Conservation (phyloP, 2,329 filamentous ascomycete genomes). For the Pseudopithomyces maydicus region DNA sequence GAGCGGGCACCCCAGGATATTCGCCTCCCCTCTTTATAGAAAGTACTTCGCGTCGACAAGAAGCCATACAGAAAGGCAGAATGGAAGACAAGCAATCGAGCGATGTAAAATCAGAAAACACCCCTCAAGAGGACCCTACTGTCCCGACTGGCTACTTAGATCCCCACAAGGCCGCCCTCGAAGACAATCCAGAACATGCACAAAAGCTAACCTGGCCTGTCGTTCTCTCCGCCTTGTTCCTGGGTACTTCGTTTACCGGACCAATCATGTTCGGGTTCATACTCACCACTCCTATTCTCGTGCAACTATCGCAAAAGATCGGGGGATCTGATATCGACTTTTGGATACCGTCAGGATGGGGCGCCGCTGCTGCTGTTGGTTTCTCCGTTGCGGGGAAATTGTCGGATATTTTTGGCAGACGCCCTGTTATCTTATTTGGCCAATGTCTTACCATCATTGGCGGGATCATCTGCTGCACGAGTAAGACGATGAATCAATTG, state of each 20-base stretch:
- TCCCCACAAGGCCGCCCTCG: conserved; percentile 19
- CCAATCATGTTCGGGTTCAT: conserved; percentile 28
- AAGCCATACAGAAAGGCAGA: conserved; percentile 1
- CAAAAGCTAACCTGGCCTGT: conserved; percentile 19
- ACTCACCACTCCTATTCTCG: conserved; percentile 22
- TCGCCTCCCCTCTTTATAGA: too few relatives aligned
- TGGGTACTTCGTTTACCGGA: conserved; percentile 26
- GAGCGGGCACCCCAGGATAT: too few relatives aligned
- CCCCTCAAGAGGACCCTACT: conserved; percentile 1
- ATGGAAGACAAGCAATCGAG: neutral
- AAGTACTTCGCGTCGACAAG: too few relatives aligned
- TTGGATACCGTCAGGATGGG: conserved; percentile 35
- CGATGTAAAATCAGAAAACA: neutral
- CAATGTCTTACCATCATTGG: conserved; percentile 37
- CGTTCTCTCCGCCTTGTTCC: conserved; percentile 21
- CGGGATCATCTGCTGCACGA: conserved; percentile 29
- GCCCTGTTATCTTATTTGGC: conserved; percentile 38
- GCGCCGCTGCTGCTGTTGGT: conserved; percentile 33
- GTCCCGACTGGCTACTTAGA: conserved; percentile 16
- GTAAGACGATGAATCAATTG: conserved; percentile 29
- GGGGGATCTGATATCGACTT: conserved; percentile 23
- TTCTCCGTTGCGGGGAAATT: conserved; percentile 41
- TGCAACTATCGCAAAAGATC: conserved; percentile 20
- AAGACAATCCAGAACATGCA: conserved; percentile 18
- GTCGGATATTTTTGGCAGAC: conserved; percentile 40